These are phyloP conservation scores for Amphirosellinia nigrospora DNA, from an alignment of 495 filamentous ascomycete species.

Conservation along the genomic window DNA sequence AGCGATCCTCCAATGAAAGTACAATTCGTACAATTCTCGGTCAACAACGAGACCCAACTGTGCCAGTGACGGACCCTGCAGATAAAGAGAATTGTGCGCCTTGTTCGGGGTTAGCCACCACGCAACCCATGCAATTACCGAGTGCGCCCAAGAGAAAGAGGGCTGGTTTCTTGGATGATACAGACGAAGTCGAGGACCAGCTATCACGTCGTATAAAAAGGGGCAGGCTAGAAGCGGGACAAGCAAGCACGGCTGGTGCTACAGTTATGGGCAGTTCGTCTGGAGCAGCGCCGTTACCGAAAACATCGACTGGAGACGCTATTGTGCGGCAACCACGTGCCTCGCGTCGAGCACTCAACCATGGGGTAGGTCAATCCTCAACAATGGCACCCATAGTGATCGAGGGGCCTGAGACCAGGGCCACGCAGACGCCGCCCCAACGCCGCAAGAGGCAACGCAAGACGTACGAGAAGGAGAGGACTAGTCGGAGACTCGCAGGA, in stretches of 20 bases:
- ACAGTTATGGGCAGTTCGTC: not conserved
- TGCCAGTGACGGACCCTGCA: not conserved
- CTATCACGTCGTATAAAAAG: not conserved
- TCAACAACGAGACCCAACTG: too few relatives aligned
- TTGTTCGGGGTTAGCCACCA: not conserved
- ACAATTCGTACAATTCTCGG: not conserved
- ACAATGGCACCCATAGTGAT: not conserved
- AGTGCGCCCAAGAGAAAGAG: not conserved
- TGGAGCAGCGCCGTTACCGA: too few relatives aligned
- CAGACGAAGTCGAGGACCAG: not conserved
- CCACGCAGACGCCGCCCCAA: conserved; percentile 24
- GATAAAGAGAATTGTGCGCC: conserved; percentile 11
- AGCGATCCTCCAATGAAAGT: not conserved
- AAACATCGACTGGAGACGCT: not conserved
- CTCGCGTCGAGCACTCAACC: not conserved
- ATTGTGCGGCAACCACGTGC: not conserved
- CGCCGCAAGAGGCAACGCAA: conserved; percentile 26
- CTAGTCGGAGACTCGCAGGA: conserved; percentile 29
- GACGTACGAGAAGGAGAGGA: conserved; percentile 26
- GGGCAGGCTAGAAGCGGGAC: not conserved
- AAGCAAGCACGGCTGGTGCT: not conserved
- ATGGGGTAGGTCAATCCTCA: too few relatives aligned
- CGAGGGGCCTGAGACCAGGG: conserved; percentile 14
- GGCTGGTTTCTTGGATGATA: not conserved
- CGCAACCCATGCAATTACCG: not conserved